Base-by-base conservation (phyloP, 345 rosid species). In the Euphorbia peplus region DNA sequence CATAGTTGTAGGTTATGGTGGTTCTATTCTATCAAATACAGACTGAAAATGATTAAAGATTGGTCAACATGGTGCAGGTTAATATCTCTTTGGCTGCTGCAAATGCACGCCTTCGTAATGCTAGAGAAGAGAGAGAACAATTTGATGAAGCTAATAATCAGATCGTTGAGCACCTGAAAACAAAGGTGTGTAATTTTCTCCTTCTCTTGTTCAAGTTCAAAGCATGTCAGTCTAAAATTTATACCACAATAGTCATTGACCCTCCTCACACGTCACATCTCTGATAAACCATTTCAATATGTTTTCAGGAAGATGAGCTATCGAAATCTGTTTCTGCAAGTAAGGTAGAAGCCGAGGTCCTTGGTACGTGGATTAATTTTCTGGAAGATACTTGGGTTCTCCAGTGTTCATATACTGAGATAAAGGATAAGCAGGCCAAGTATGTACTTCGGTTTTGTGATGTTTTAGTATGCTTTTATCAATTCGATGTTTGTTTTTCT, bases 331-430 rank as follows among this genome's bases (percentile, higher is more conserved):
- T 93, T 76, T 68, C 86, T 63, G 82, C 97, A 28, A 84, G 89
- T 81, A 83, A 75, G 83, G 80, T 81, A 70, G 99, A 95, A 80
- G 88, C 90, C 56, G 81, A 86, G 67, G 90, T 95, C 80, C 83
- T 95, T 26, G 76, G 75, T 70, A 89, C 97, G 3, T 95, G 99
- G 99, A 81, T 88, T 72, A 91, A 90, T 68, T 95, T 95, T 76
- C 84, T 95, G 74, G 95, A 91, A 78, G 99, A 95, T 78, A 77
- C 97, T 26, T 91, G 96, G 98, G 84, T 83, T 76, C 92, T 87
- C 70, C 98, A 77, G 61, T 71, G 87, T 63, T 74, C 91, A 0
- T 79, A 89, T 71, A 70, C 76, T 22, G 97, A 91, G 79, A 73
- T 61, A 12, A 91, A 83, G 82, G 91, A 93, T 76, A 89, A 83